Percentiles rank a stretch among this genome's conserved stretches.
These are phyloP conservation scores for Cucumis cinereus DNA, from an alignment of 306 rosid genomes.

Conservation along the genomic window DNA sequence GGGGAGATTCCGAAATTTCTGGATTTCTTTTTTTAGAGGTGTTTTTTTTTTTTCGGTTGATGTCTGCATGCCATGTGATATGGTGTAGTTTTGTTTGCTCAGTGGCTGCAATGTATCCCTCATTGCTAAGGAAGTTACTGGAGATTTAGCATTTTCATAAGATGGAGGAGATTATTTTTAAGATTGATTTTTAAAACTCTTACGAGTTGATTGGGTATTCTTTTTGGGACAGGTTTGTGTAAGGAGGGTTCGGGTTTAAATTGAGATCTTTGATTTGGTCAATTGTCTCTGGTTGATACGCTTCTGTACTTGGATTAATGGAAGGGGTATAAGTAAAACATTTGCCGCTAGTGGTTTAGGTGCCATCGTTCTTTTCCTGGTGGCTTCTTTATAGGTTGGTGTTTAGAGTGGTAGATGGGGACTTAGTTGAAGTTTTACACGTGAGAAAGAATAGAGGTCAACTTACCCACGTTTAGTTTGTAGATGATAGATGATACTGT, in stretches of 20 bases:
- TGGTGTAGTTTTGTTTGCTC: not conserved
- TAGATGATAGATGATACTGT: not conserved
- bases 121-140: not conserved
- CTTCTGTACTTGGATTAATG: not conserved
- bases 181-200: not conserved
- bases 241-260: not conserved
- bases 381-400: not conserved
- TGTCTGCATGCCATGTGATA: not conserved
- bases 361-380: not conserved
- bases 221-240: not conserved
- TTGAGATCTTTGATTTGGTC: not conserved
- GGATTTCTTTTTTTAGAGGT: not conserved
- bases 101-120: not conserved
- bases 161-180: not conserved
- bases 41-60: not conserved
- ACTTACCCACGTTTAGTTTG: not conserved
- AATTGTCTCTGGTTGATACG: not conserved
- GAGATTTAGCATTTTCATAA: not conserved
- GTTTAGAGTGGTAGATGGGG: not conserved
- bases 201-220: not conserved
- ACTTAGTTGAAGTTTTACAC: not conserved
- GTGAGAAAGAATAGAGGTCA: not conserved
- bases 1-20: not conserved
- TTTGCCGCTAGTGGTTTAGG: not conserved
- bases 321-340: not conserved